Conservation (phyloP, 2,329 filamentous ascomycete genomes). For the Fusarium concolor region DNA sequence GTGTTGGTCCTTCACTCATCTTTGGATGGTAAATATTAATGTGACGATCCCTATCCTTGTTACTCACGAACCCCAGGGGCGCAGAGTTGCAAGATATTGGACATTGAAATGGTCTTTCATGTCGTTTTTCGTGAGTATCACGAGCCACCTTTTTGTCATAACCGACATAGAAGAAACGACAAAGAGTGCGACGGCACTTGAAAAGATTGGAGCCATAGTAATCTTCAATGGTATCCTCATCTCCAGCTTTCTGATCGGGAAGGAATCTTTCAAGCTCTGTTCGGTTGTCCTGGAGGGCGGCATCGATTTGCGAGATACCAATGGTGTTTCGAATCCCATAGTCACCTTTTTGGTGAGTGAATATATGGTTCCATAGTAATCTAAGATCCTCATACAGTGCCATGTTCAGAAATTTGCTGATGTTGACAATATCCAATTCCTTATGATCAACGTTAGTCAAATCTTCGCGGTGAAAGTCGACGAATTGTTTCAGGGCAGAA, state of each 20-base stretch:
- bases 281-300: not conserved
- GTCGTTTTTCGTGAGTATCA: not conserved
- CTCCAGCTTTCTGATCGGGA: fast-evolving
- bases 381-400: not conserved
- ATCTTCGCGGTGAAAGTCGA: fast-evolving
- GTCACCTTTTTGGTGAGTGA: slow-evolving; percentile 10
- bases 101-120: slow-evolving; percentile 1
- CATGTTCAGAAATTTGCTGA: fast-evolving
- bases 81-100: not conserved
- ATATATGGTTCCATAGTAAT: slow-evolving; percentile 9
- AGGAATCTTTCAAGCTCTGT: not conserved
- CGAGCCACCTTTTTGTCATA: not conserved
- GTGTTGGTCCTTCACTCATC: fast-evolving
- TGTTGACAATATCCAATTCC: fast-evolving
- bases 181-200: not conserved
- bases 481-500: not conserved
- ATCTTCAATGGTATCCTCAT: not conserved
- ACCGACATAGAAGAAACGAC: slow-evolving; percentile 10
- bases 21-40: not conserved
- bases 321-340: not conserved
- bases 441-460: fast-evolving
- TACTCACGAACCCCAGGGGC: not conserved
- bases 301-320: not conserved
- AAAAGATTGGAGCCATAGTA: not conserved
- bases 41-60: not conserved